Percentiles rank a stretch among this genome's conserved stretches.
Evolutionary conservation across 768 basidiomycete species (phyloP).

Genomic region (Ephemerocybe angulata): DNA sequence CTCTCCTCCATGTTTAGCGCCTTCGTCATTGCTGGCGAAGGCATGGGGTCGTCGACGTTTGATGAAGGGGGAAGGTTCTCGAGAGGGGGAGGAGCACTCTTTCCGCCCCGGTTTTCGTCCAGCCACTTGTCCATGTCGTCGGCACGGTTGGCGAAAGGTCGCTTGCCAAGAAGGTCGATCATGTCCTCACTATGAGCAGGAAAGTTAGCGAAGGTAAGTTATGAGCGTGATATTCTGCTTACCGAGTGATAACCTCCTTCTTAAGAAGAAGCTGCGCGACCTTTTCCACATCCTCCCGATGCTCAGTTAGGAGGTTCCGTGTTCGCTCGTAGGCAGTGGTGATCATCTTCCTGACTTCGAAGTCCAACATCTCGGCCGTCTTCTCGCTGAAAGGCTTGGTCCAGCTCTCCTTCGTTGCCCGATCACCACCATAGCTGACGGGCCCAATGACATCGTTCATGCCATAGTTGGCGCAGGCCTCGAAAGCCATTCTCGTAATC

Average conservation of each 20-base stretch:
- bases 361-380: constrained; percentile 91
- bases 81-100: constrained; percentile 63
- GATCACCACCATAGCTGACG: constrained; percentile 90
- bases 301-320: constrained; percentile 70
- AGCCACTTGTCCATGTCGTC: constrained; percentile 99
- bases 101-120: constrained; percentile 68
- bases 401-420: constrained; percentile 82
- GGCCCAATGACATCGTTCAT: constrained; percentile 96
- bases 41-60: constrained; percentile 39
- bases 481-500: constrained; percentile 97
- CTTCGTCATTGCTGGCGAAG: constrained; percentile 44
- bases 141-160: constrained; percentile 69
- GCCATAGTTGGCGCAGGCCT: constrained; percentile 92
- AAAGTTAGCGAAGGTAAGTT: not conserved
- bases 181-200: constrained; percentile 67
- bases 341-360: constrained; percentile 94
- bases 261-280: constrained; percentile 87
- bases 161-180: constrained; percentile 76
- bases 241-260: constrained; percentile 95
- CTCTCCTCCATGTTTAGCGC: constrained; percentile 21
- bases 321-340: constrained; percentile 84
- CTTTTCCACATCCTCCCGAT: constrained; percentile 87
- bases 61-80: constrained; percentile 40
- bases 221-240: constrained; percentile 21
- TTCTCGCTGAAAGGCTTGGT: constrained; percentile 98